phyloP scores from a whole-genome alignment of 441 rosid species.

The Erodium chrysanthum region DNA sequence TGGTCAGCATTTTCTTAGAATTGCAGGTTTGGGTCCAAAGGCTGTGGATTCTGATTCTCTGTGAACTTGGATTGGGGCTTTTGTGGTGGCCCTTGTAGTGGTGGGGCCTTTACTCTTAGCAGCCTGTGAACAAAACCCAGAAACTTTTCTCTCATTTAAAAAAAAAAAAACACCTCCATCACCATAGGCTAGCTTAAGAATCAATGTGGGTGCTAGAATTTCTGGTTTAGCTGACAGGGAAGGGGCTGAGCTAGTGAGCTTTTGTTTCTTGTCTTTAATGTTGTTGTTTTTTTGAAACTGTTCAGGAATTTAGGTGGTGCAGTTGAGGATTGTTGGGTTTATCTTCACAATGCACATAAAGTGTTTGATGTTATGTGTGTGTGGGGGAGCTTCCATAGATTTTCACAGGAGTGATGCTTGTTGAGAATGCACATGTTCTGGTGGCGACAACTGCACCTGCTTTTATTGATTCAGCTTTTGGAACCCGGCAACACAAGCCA shows the following conservation, averaged over 20 bases:
- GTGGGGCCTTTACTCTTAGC: too few relatives aligned
- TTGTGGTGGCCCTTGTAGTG: too few relatives aligned
- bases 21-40: constrained; percentile 14
- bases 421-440: constrained; percentile 36
- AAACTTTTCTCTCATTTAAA: constrained; percentile 23
- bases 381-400: constrained; percentile 15
- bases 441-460: constrained; percentile 35
- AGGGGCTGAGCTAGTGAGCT: not conserved
- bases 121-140: constrained; percentile 7
- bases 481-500: constrained; percentile 19
- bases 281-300: not conserved
- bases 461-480: constrained; percentile 29
- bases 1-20: constrained; percentile 18
- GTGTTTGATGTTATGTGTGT: constrained; percentile 16
- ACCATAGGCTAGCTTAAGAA: constrained; percentile 15
- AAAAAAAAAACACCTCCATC: not conserved
- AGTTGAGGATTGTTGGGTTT: not conserved
- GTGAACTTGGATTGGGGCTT: constrained; percentile 11
- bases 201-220: constrained; percentile 15
- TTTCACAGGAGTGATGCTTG: constrained; percentile 22
- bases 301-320: not conserved
- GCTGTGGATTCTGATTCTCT: constrained; percentile 19
- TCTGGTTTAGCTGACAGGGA: not conserved
- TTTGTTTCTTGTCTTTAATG: not conserved
- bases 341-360: constrained; percentile 5